Evolutionary conservation across 1,139 yeast species (phyloP), one percentile per base, ranked within the genome.

Genomic region (Torulaspora pretoriensis): DNA sequence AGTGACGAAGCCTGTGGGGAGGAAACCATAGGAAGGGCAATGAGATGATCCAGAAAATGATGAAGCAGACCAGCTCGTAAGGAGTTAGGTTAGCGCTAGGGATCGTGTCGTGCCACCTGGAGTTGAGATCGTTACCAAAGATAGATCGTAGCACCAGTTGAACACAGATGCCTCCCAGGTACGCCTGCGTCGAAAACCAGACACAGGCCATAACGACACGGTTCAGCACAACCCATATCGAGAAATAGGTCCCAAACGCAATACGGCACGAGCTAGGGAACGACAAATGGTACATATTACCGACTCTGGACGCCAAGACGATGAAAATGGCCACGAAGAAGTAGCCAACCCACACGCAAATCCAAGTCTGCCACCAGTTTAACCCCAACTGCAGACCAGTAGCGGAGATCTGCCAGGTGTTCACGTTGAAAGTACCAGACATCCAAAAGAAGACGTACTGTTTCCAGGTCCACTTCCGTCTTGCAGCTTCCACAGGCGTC

Each of bases 311-410:
- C 36, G 82, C 77, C 25, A 78, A 61, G 26, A 77, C 75, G 42
- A 85, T 79, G 61, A 82, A 83, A 2, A 73, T 57, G 50, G 83
- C 83, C 50, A 81, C 80, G 38, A 80, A 63, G 31, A 73, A 59
- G 64, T 81, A 81, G n/a, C 88, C 88, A 13, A 80, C 55, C 92
- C 95, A 84, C 13, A 87, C 88, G 3, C 90, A 77, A 35, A 85
- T 65, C 94, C 95, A 87, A 3, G 85, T 81, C 63, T 80, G 89
- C 92, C 94, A 86, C 94, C 95, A 86, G 9, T 81, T 77, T 68
- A 87, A 69, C 6, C 92, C 92, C 34, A 77, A 74, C 42, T 70
- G 71, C 47, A 83, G 80, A 53, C 95, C 94, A 1, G 94, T 83
- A 3, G 92, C 81, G 5, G 95, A 94, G 58, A 87, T 86, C 68